Evolutionary conservation across 1,284 basidiomycete species (phyloP).

Genomic region (Malassezia sympodialis): DNA sequence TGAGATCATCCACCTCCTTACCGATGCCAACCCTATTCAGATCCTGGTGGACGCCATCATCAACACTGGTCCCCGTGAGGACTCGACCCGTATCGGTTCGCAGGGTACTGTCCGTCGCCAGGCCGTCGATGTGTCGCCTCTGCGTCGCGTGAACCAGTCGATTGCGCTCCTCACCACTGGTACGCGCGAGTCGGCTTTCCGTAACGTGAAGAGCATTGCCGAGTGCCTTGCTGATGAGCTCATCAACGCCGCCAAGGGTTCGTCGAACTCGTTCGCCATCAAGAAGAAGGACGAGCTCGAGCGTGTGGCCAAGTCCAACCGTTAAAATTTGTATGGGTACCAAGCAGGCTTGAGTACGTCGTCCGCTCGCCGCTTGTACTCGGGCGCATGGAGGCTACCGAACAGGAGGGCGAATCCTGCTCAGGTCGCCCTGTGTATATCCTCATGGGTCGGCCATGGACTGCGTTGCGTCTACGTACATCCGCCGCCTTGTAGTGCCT

Average conservation of each 20-base stretch:
- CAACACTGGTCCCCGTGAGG: slow-evolving; percentile 99
- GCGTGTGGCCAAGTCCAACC: slow-evolving; percentile 99
- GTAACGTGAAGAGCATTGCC: slow-evolving; percentile 91
- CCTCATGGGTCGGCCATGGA: slow-evolving; percentile 9
- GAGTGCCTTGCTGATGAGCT: slow-evolving; percentile 99
- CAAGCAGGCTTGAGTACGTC: slow-evolving; percentile 5
- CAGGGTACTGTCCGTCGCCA: slow-evolving; percentile 99
- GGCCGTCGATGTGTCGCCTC: slow-evolving; percentile 97
- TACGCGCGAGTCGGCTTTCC: slow-evolving; percentile 98
- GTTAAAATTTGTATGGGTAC: slow-evolving; percentile 55
- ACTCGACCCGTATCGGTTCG: slow-evolving; percentile 98
- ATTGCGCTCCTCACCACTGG: slow-evolving; percentile 89
- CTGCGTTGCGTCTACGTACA: slow-evolving; percentile 1
- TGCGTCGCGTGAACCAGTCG: slow-evolving; percentile 96
- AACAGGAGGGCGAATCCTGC: slow-evolving; percentile 6
- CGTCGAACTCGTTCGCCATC: slow-evolving; percentile 99
- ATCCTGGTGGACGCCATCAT: slow-evolving; percentile 95
- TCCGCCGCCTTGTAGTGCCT: neutral
- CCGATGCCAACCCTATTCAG: slow-evolving; percentile 99
- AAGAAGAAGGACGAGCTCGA: slow-evolving; percentile 88
- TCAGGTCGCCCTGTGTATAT: slow-evolving; percentile 15
- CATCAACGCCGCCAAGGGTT: slow-evolving; percentile 99
- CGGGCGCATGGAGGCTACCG: slow-evolving; percentile 9
- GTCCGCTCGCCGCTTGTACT: slow-evolving; percentile 6
- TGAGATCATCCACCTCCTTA: slow-evolving; percentile 99